phyloP scores from a whole-genome alignment of 495 filamentous ascomycete genomes.

The Cladorrhinum samala region DNA sequence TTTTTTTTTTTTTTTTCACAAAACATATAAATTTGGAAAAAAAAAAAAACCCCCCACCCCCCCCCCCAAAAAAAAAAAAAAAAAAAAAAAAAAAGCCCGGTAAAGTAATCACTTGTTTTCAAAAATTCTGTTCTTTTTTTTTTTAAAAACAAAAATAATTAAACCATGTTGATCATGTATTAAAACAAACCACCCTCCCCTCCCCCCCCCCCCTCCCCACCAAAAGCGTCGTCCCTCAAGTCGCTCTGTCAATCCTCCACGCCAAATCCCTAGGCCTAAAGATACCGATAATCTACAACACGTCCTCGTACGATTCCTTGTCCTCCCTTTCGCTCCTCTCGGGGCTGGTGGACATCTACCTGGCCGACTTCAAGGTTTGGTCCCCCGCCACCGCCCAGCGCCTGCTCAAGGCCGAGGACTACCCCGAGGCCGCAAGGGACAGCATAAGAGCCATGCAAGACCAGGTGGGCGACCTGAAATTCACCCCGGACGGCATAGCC shows the following conservation, averaged over 20 bases:
- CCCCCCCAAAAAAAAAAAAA: too few relatives aligned
- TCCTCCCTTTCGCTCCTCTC: conserved; percentile 61
- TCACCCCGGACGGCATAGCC: conserved; percentile 69
- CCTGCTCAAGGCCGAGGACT: conserved; percentile 67
- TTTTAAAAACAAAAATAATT: too few relatives aligned
- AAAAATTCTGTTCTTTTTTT: too few relatives aligned
- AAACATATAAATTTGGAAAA: too few relatives aligned
- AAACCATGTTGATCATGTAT: too few relatives aligned
- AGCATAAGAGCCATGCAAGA: conserved; percentile 68
- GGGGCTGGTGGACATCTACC: conserved; percentile 71
- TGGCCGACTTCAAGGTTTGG: conserved; percentile 79
- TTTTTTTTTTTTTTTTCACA: too few relatives aligned
- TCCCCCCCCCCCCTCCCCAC: too few relatives aligned
- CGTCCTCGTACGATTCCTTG: conserved; percentile 66
- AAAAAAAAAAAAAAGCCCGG: too few relatives aligned
- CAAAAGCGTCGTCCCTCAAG: conserved; percentile 73
- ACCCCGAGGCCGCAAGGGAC: conserved; percentile 58
- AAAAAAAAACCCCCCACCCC: too few relatives aligned
- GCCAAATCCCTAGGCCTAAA: conserved; percentile 59
- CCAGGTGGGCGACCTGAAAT: conserved; percentile 71
- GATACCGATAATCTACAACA: conserved; percentile 73
- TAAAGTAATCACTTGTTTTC: too few relatives aligned
- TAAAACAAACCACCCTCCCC: too few relatives aligned
- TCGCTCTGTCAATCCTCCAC: conserved; percentile 61
- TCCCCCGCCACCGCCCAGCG: conserved; percentile 52